A percentile compares a stretch with the other conserved stretches of the same genome.
Evolutionary conservation across 2,329 filamentous ascomycete genomes (phyloP).

Genomic region (Calycina herbarum): DNA sequence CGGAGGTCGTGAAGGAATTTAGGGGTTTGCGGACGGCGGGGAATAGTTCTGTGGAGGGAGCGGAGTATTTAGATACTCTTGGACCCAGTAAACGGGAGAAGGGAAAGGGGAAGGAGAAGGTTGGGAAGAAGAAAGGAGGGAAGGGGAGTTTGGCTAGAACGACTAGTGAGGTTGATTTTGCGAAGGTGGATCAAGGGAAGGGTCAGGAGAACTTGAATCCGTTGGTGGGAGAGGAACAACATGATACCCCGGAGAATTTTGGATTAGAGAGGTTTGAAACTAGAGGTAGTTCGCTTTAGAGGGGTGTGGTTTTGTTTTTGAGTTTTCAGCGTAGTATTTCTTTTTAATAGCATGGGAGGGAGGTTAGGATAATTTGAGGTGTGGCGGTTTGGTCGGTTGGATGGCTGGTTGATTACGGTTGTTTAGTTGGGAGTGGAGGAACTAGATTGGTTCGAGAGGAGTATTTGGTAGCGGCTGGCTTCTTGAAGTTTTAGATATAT

Average conservation of each 20-base stretch:
- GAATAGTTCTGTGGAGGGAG: constrained; percentile 29
- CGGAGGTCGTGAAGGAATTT: constrained; percentile 81
- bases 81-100: constrained; percentile 12
- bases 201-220: constrained; percentile 2
- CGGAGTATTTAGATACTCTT: constrained; percentile 17
- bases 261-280: constrained; percentile 19
- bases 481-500: not conserved
- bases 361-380: not conserved
- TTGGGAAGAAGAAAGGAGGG: constrained; percentile 7
- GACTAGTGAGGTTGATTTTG: constrained; percentile 26
- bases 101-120: constrained; percentile 22
- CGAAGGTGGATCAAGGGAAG: constrained; percentile 7
- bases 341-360: not conserved
- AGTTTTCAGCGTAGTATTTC: not conserved
- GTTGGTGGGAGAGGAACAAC: not conserved
- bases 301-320: not conserved
- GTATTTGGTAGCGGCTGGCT: not conserved
- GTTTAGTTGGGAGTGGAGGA: not conserved
- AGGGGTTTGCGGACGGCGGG: constrained; percentile 34
- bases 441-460: not conserved
- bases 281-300: constrained; percentile 29
- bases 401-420: not conserved
- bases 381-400: not conserved
- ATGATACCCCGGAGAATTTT: constrained; percentile 19
- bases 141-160: constrained; percentile 17